These are phyloP conservation scores for Plenodomus tracheiphilus DNA, from an alignment of 2,329 filamentous ascomycete genomes.

Conservation along the genomic window DNA sequence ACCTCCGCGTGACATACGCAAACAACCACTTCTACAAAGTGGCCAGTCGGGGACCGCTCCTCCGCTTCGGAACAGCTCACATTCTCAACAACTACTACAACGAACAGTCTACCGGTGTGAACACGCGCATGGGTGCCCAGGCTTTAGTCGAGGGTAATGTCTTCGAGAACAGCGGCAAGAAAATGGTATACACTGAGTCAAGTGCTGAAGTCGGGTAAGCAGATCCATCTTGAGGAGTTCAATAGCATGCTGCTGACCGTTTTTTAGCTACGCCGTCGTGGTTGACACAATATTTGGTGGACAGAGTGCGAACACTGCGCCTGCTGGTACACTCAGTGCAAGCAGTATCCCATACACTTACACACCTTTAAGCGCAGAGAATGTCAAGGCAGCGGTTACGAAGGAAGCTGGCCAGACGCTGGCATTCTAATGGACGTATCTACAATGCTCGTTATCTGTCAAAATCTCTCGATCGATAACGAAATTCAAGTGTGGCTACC, in stretches of 20 bases:
- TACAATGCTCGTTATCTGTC: neutral
- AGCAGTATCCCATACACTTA: slow-evolving; percentile 56
- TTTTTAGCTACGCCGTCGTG: slow-evolving; percentile 43
- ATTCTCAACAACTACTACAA: slow-evolving; percentile 56
- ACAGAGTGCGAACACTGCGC: slow-evolving; percentile 52
- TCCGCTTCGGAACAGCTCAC: slow-evolving; percentile 69
- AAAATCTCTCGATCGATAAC: neutral
- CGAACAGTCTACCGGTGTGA: slow-evolving; percentile 40
- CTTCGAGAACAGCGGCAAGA: slow-evolving; percentile 62
- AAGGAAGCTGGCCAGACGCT: slow-evolving; percentile 29
- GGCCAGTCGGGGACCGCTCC: slow-evolving; percentile 63
- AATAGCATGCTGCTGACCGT: slow-evolving; percentile 17
- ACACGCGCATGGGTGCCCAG: slow-evolving; percentile 48
- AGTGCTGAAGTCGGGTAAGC: slow-evolving; percentile 44
- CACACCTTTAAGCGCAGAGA: slow-evolving; percentile 53
- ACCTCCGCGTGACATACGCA: slow-evolving; percentile 65
- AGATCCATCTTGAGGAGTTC: neutral
- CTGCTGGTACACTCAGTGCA: slow-evolving; percentile 53
- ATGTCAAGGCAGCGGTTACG: slow-evolving; percentile 51
- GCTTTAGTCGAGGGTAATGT: slow-evolving; percentile 50
- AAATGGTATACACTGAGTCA: slow-evolving; percentile 60
- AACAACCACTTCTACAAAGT: slow-evolving; percentile 68
- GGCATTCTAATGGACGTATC: slow-evolving; percentile 5
- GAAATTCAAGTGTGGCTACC: no score
- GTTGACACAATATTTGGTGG: slow-evolving; percentile 50